These are phyloP conservation scores for Eucalyptus urophylla DNA, from an alignment of 345 rosid genomes.

Conservation along the genomic window DNA sequence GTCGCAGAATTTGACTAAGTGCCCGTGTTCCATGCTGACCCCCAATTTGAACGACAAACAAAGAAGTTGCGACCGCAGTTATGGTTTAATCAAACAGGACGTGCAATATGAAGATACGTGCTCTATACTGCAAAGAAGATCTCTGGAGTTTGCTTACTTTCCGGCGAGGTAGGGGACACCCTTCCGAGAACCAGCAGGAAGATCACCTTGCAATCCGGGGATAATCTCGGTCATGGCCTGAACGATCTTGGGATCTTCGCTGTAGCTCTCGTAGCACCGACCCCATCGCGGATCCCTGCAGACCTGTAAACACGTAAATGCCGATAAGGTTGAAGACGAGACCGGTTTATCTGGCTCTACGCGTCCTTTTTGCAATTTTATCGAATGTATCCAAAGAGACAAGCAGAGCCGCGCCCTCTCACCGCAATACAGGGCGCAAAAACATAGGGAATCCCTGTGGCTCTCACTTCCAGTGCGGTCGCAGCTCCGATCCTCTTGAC, in stretches of 20 bases:
- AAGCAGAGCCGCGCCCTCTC: not conserved
- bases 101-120: not conserved
- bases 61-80: not conserved
- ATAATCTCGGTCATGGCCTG: slow-evolving; percentile 62
- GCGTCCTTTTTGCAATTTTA: not conserved
- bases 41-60: not conserved
- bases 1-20: not conserved
- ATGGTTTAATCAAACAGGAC: not conserved
- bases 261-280: slow-evolving; percentile 88
- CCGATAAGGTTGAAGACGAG: not conserved
- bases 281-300: slow-evolving; percentile 99
- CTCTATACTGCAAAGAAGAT: not conserved
- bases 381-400: not conserved
- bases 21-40: not conserved
- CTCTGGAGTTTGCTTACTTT: slow-evolving; percentile 28
- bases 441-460: slow-evolving; percentile 66
- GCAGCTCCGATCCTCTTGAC: slow-evolving; percentile 77
- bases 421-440: slow-evolving; percentile 96
- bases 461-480: slow-evolving; percentile 83
- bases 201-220: slow-evolving; percentile 73
- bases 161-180: slow-evolving; percentile 61
- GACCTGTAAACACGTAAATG: slow-evolving; percentile 24
- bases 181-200: slow-evolving; percentile 31
- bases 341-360: not conserved
- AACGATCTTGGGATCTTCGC: slow-evolving; percentile 67